These are phyloP conservation scores for Cytospora paraplurivora DNA, from an alignment of 2,329 filamentous ascomycete genomes.

Conservation along the genomic window DNA sequence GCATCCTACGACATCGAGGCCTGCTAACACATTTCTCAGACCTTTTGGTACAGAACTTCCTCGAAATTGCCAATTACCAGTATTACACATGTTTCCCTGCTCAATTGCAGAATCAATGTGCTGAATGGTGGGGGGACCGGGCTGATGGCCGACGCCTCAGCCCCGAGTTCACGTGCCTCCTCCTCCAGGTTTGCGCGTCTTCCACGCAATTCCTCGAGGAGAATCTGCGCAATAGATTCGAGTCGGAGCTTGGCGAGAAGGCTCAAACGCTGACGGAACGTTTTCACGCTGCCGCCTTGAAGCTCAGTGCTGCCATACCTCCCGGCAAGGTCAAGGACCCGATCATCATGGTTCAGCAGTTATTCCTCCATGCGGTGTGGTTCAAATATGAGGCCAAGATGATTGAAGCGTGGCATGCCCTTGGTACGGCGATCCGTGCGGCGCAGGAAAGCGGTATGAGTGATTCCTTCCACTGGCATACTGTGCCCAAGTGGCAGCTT, in stretches of 20 bases:
- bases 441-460: conserved; percentile 50
- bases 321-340: conserved; percentile 43
- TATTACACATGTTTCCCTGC: conserved; percentile 50
- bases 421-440: conserved; percentile 46
- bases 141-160: conserved; percentile 39
- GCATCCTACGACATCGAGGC: not conserved
- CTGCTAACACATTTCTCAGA: conserved; percentile 37
- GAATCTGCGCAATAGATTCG: conserved; percentile 43
- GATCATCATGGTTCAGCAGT: conserved; percentile 49
- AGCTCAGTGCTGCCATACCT: conserved; percentile 44
- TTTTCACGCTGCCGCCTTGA: conserved; percentile 46
- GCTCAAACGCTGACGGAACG: conserved; percentile 43
- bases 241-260: conserved; percentile 47
- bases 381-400: conserved; percentile 50
- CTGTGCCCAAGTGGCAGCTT: not conserved
- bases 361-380: conserved; percentile 49
- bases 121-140: conserved; percentile 48
- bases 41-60: conserved; percentile 48
- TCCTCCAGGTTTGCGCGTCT: conserved; percentile 50
- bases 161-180: conserved; percentile 49
- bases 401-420: conserved; percentile 50
- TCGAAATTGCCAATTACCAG: conserved; percentile 47
- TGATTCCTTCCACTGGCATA: not conserved
- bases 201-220: conserved; percentile 46
- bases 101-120: conserved; percentile 47